A percentile compares a stretch with the other conserved stretches of the same genome.
Conservation (phyloP, 176 grass and related monocot species). For the Saccharum officinarum region DNA sequence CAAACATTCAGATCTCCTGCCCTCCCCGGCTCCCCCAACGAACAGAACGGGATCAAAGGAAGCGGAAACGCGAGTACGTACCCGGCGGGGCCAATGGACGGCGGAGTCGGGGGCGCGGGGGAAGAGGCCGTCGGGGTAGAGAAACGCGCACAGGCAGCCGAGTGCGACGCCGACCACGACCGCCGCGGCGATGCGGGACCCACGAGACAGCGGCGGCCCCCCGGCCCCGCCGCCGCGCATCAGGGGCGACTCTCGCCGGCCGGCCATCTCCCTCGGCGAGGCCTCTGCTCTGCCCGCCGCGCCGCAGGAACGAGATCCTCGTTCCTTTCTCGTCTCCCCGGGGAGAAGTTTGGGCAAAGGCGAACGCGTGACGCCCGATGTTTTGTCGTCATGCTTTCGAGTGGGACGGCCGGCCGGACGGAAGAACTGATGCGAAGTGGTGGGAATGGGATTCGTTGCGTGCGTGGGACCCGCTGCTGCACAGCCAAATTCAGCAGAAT, state of each 20-base stretch:
- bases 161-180: conserved; percentile 71
- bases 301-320: background rate
- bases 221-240: conserved; percentile 48
- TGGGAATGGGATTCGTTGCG: conserved; percentile 4
- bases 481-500: background rate
- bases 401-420: background rate
- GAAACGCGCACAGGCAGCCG: conserved; percentile 76
- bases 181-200: conserved; percentile 74
- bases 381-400: conserved; percentile 23
- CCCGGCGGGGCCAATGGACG: conserved; percentile 49
- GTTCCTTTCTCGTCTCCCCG: background rate
- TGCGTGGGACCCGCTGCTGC: background rate
- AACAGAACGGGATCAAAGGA: background rate
- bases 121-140: conserved; percentile 93
- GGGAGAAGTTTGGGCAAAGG: background rate
- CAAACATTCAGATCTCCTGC: conserved; percentile 22
- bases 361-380: conserved; percentile 15
- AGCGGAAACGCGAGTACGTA: conserved; percentile 7
- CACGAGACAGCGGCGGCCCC: conserved; percentile 61
- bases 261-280: conserved; percentile 49
- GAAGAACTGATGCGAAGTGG: background rate
- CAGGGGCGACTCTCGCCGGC: conserved; percentile 72
- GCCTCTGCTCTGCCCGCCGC: background rate
- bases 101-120: conserved; percentile 36
- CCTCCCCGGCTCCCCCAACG: background rate